These are phyloP conservation scores for Angophora floribunda DNA, from an alignment of 345 rosid species.

Conservation along the genomic window DNA sequence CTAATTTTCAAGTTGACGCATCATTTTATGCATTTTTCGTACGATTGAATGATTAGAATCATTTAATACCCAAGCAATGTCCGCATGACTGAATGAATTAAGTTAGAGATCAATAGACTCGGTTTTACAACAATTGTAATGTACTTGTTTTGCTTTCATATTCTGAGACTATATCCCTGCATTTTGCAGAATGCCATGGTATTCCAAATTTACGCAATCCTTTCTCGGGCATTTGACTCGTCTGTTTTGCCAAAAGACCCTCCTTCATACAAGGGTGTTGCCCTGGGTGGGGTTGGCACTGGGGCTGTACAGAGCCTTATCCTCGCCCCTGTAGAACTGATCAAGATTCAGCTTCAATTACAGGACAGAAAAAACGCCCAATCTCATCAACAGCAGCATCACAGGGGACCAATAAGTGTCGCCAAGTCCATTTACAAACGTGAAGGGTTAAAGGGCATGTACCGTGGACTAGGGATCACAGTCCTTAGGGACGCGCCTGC, in stretches of 20 bases:
- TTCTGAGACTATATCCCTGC: background rate
- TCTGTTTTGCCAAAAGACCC: slow-evolving; percentile 41
- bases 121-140: background rate
- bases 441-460: slow-evolving; percentile 60
- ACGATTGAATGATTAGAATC: background rate
- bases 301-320: slow-evolving; percentile 81
- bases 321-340: slow-evolving; percentile 73
- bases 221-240: slow-evolving; percentile 67
- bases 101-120: background rate
- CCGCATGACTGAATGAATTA: background rate
- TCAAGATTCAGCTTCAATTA: slow-evolving; percentile 85
- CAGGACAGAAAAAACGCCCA: slow-evolving; percentile 13
- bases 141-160: background rate
- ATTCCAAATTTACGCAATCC: slow-evolving; percentile 83
- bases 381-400: background rate
- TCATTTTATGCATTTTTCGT: background rate
- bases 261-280: slow-evolving; percentile 81
- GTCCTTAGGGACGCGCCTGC: slow-evolving; percentile 80
- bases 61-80: background rate
- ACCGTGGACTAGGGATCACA: slow-evolving; percentile 65
- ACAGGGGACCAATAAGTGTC: slow-evolving; percentile 46
- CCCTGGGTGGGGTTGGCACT: slow-evolving; percentile 76
- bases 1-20: background rate
- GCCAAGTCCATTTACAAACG: slow-evolving; percentile 47
- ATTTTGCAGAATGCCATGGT: slow-evolving; percentile 28